Percentiles rank a stretch among this genome's conserved stretches.
phyloP scores from a whole-genome alignment of 202 grass and related monocot genomes.

The Saccharum hybrid region DNA sequence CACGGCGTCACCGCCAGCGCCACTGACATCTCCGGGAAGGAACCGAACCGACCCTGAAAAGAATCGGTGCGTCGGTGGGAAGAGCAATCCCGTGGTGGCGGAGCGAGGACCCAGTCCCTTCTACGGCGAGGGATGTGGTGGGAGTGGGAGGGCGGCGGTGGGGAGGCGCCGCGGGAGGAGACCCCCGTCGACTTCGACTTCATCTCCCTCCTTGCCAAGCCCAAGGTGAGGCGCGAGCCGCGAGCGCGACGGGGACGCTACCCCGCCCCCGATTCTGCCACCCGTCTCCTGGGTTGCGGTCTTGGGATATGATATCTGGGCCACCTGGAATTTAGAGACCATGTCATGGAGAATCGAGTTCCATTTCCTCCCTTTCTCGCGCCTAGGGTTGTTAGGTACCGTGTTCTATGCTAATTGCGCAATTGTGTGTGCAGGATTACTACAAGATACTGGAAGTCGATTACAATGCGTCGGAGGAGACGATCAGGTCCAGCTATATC shows the following conservation, averaged over 20 bases:
- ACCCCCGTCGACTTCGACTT: slow-evolving; percentile 87
- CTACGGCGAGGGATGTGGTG: slow-evolving; percentile 63
- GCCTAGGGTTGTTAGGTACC: not conserved
- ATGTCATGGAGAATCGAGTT: slow-evolving; percentile 5
- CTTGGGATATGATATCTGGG: too few relatives aligned
- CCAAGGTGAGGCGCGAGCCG: slow-evolving; percentile 60
- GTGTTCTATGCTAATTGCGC: not conserved
- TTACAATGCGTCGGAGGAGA: slow-evolving; percentile 83
- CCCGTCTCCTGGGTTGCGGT: too few relatives aligned
- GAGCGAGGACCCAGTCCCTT: not conserved
- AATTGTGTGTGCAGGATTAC: slow-evolving; percentile 81
- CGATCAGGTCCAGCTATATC: slow-evolving; percentile 91
- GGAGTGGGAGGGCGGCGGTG: slow-evolving; percentile 52
- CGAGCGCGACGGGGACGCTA: not conserved
- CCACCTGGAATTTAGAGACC: too few relatives aligned
- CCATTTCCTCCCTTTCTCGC: not conserved
- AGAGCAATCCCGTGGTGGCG: not conserved
- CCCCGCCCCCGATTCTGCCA: slow-evolving; percentile 8
- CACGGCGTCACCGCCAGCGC: slow-evolving; percentile 3
- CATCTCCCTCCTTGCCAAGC: slow-evolving; percentile 62
- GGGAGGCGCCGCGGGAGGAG: slow-evolving; percentile 61
- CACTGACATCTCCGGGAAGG: slow-evolving; percentile 28
- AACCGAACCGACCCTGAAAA: not conserved
- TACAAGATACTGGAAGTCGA: slow-evolving; percentile 92
- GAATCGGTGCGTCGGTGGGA: not conserved